These are phyloP conservation scores for Ophiostoma sp. DNA, from an alignment of 2,329 filamentous ascomycete species.

Conservation along the genomic window DNA sequence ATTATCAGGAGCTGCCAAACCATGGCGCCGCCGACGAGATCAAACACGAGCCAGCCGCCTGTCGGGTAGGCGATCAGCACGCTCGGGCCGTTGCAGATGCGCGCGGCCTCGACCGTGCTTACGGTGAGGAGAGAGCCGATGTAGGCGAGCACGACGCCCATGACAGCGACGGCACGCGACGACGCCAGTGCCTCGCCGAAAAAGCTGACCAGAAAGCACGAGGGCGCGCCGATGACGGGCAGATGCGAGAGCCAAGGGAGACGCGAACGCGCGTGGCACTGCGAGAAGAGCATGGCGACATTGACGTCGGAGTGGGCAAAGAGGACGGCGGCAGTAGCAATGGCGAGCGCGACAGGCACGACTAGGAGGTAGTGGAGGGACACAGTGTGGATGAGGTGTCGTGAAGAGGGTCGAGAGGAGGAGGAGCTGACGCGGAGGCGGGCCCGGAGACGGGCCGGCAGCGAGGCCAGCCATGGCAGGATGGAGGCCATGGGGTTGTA, in stretches of 20 bases:
- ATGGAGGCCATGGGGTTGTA: not conserved
- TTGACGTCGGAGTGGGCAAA: conserved; percentile 47
- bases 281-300: conserved; percentile 48
- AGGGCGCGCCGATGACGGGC: conserved; percentile 42
- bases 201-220: conserved; percentile 49
- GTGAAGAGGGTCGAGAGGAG: not conserved
- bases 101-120: conserved; percentile 45
- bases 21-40: conserved; percentile 45
- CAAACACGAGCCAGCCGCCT: conserved; percentile 43
- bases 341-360: conserved; percentile 44
- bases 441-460: not conserved
- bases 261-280: conserved; percentile 46
- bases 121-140: conserved; percentile 46
- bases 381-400: conserved; percentile 22
- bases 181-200: conserved; percentile 41
- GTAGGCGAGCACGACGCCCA: conserved; percentile 42
- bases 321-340: conserved; percentile 39
- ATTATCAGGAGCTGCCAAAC: conserved; percentile 49
- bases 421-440: conserved; percentile 10
- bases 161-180: conserved; percentile 37
- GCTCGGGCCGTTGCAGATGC: conserved; percentile 36
- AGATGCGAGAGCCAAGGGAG: conserved; percentile 42
- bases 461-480: not conserved
- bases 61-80: conserved; percentile 35
- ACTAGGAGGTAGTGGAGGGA: conserved; percentile 47